Conservation (phyloP, 768 basidiomycete genomes). For the Lepiota venenata region DNA sequence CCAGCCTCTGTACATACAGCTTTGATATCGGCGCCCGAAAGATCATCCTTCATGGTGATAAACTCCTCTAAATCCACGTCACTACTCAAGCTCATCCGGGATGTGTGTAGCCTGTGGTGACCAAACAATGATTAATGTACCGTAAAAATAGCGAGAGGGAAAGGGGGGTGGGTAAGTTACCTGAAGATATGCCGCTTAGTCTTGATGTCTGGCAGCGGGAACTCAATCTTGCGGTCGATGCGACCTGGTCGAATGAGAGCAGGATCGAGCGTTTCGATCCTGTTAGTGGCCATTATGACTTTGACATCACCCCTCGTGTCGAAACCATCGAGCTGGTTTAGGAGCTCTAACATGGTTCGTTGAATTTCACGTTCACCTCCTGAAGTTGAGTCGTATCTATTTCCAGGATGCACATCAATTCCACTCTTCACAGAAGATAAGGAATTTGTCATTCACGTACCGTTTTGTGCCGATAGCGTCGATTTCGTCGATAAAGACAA, state of each 20-base stretch:
- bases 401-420: slow-evolving; percentile 6
- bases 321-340: slow-evolving; percentile 99
- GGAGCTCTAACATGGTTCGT: slow-evolving; percentile 96
- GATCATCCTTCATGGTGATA: slow-evolving; percentile 92
- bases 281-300: slow-evolving; percentile 99
- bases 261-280: slow-evolving; percentile 95
- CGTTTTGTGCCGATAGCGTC: slow-evolving; percentile 98
- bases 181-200: slow-evolving; percentile 99
- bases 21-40: slow-evolving; percentile 98
- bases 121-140: not conserved
- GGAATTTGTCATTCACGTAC: slow-evolving; percentile 34
- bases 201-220: slow-evolving; percentile 96
- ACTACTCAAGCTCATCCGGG: slow-evolving; percentile 84
- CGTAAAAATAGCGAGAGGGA: not conserved
- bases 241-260: slow-evolving; percentile 98
- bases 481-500: slow-evolving; percentile 99
- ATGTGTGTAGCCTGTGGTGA: slow-evolving; percentile 72
- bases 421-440: not conserved
- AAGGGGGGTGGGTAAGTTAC: slow-evolving; percentile 31
- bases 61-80: slow-evolving; percentile 97
- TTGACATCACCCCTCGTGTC: slow-evolving; percentile 99
- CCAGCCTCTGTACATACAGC: slow-evolving; percentile 99
- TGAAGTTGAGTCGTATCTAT: slow-evolving; percentile 95
- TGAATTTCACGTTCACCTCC: slow-evolving; percentile 99
- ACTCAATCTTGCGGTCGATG: slow-evolving; percentile 98